Base-by-base conservation (phyloP, 2,329 filamentous ascomycete genomes). In the Fusarium decemcellulare region DNA sequence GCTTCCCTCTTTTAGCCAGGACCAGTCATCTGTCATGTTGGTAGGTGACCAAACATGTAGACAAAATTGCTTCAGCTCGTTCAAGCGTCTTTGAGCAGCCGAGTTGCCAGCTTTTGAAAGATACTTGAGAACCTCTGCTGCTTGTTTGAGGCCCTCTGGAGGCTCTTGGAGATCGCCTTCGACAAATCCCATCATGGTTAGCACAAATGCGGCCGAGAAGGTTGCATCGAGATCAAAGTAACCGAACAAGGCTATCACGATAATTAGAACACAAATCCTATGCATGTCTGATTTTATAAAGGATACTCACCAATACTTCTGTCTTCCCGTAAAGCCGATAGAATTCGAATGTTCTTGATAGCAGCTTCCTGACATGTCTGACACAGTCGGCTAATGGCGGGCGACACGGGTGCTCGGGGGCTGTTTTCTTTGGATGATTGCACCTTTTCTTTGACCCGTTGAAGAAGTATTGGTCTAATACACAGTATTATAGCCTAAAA, bases 381-480 rank as follows among this genome's bases (percentile, higher is more conserved):
- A 18, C 71, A 76, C 0, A 76, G 59, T 2, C 70, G 65, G 1
- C 59, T 57, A 5, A 75, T 71, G 5, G 69, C 58, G 1, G 72
- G 67, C 2, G 72, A 63, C 8, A 70, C 65, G 3, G 70, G 56
- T 2, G 61, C 36, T 12, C 39, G 61, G 8, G 61, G 44, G 3
- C 61, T 47, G 14, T 65, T 58, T 8, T 56, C 52, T 23, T 62
- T 63, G 14, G 52, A 60, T 2, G 64, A 60, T 11, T 75, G 53
- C 5, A 77, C 72, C 36, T 76, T 76, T 23, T 76, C 75, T 34
- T 77, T 77, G 27, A 76, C 75, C 12, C 71, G 60, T 18, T 76
- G 75, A 0, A 77, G 67, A 6, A 77, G 55, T 12, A 76, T 70
- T 23, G 75, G 75, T 2, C 75, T 43, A 29, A 74, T 74, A 23